Base-by-base conservation (phyloP, 2,329 filamentous ascomycete species). In the Amauroascus verrucosus region DNA sequence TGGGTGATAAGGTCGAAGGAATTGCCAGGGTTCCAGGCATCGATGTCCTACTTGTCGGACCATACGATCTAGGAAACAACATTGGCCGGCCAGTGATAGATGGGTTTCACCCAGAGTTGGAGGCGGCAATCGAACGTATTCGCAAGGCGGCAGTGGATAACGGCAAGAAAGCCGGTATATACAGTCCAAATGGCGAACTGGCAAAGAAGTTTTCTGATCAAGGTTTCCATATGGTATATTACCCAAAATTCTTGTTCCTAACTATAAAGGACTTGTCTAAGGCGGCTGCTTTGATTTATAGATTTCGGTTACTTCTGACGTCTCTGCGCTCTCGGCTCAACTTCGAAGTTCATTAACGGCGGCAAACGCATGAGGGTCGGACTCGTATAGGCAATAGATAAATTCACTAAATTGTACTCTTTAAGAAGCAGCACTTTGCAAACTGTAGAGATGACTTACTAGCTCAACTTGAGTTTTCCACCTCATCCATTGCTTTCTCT, bases 11-110 rank as follows among this genome's bases (percentile, higher is more conserved):
- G 65, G 69, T 74, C 14, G 68, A 72, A 24, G 74, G 73, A 51
- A 79, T 79, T 52, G 77, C 77, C 9, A 71, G 72, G 8, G 68
- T 79, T 2, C 71, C 72, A 1, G 77, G 77, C 1, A 72, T 79
- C 6, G 76, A 79, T 55, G 73, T 76, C 22, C 63, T 80, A 4
- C 70, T 80, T 24, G 71, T 79, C 50, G 77, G 77, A 0, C 77
- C 77, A 1, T 78, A 75, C 63, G 77, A 80, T 64, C 65, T 80
- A 0, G 78, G 78, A 20, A 81, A 80, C 60, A 78, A 77, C 50
- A 79, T 80, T 48, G 77, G 77, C 2, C 70, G 75, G 51, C 75
- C 79, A 13, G 56, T 76, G 1, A 66, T 67, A 1, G 69, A 69
- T 5, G 67, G 64, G 2, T 76, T 78, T 65, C 70, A 75, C 43